Evolutionary conservation across 805 yeast species (phyloP).

Genomic region (Wickerhamiella shivajii): DNA sequence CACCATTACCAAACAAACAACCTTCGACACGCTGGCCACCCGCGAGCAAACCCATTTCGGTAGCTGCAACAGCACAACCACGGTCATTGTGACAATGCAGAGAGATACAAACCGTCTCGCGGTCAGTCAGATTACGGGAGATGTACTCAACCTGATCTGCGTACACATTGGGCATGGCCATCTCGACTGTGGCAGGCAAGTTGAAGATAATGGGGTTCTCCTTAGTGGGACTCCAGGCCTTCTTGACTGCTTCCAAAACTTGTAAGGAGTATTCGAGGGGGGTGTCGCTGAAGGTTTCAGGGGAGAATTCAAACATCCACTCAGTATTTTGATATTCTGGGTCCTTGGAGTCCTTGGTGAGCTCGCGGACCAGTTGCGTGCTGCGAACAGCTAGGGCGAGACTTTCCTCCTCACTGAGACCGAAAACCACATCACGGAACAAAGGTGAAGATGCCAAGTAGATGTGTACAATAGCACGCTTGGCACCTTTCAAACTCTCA

Average conservation of each 20-base stretch:
- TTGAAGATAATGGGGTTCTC: constrained; percentile 63
- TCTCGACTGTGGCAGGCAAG: constrained; percentile 75
- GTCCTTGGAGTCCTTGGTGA: constrained; percentile 43
- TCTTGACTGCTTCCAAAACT: constrained; percentile 61
- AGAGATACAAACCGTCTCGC: constrained; percentile 60
- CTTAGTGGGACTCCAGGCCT: constrained; percentile 55
- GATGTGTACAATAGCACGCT: constrained; percentile 59
- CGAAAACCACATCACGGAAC: constrained; percentile 59
- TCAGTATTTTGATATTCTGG: constrained; percentile 31
- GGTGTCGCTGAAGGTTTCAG: constrained; percentile 67
- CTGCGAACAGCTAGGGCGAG: constrained; percentile 47
- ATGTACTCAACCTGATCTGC: constrained; percentile 79
- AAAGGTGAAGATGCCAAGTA: constrained; percentile 65
- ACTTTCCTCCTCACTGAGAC: constrained; percentile 41
- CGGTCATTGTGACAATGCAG: constrained; percentile 76
- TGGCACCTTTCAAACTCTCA: constrained; percentile 60
- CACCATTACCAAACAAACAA: constrained; percentile 74
- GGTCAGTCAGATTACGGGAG: constrained; percentile 40
- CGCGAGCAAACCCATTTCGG: constrained; percentile 66
- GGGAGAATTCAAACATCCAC: constrained; percentile 69
- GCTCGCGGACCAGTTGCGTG: constrained; percentile 43
- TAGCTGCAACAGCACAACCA: constrained; percentile 83
- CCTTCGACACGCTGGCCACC: constrained; percentile 88
- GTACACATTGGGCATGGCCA: constrained; percentile 65
- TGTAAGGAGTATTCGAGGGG: constrained; percentile 45